These are phyloP conservation scores for Dipteronia sinensis DNA, from an alignment of 345 rosid species.

Conservation along the genomic window DNA sequence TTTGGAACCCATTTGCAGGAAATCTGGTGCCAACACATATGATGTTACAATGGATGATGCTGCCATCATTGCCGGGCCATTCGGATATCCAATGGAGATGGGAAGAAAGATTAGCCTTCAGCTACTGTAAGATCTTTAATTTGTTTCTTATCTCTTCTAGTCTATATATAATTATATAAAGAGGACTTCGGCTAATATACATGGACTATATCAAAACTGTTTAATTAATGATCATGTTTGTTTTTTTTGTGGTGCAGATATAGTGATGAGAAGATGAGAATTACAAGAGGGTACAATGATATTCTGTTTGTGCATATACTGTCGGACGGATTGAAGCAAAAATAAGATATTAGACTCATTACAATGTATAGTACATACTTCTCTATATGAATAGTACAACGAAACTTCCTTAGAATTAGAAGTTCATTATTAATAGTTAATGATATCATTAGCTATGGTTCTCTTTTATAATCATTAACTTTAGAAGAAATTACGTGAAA, in stretches of 20 bases:
- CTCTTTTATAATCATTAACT: too few species aligned
- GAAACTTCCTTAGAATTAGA: too few species aligned
- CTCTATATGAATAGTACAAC: too few species aligned
- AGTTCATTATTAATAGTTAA: too few species aligned
- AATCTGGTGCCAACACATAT: conserved; percentile 46
- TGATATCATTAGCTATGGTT: too few species aligned
- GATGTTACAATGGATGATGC: conserved; percentile 75
- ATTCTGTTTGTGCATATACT: conserved; percentile 65
- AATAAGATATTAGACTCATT: background rate
- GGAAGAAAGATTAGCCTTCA: conserved; percentile 57
- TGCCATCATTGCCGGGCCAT: conserved; percentile 75
- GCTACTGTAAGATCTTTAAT: conserved; percentile 59
- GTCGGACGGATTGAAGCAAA: conserved; percentile 27
- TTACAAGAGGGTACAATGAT: conserved; percentile 64
- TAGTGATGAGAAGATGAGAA: conserved; percentile 69
- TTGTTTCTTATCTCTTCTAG: background rate
- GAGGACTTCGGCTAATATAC: too few species aligned
- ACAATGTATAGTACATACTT: too few species aligned
- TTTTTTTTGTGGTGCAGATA: too few species aligned
- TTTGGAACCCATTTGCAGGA: conserved; percentile 38
- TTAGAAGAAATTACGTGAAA: too few species aligned
- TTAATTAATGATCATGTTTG: too few species aligned
- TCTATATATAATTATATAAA: too few species aligned
- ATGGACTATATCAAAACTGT: too few species aligned
- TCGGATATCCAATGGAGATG: conserved; percentile 76